A percentile compares a stretch with the other conserved stretches of the same genome.
Conservation (phyloP, 129 eudicot species). For the Flaveria sonorensis region DNA sequence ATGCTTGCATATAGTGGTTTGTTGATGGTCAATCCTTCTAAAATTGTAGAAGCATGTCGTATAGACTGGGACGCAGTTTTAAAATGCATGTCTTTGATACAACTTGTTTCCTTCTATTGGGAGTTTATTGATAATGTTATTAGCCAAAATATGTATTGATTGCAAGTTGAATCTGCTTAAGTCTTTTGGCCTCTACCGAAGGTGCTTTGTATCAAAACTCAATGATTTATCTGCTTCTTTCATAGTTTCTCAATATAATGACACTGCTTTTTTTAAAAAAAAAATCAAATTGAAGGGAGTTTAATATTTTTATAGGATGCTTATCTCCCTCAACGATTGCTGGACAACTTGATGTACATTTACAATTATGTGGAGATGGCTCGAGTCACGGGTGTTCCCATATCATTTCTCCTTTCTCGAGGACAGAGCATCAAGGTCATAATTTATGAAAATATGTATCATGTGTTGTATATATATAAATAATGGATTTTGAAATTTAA, state of each 20-base stretch:
- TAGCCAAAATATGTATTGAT: conserved; percentile 17
- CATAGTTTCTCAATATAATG: not conserved
- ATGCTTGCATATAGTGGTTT: not conserved
- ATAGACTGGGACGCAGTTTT: conserved; percentile 5
- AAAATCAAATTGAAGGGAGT: conserved; percentile 19
- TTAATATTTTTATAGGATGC: conserved; percentile 69
- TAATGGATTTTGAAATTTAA: conserved; percentile 4
- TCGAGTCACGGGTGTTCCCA: conserved; percentile 98
- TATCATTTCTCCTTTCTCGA: conserved; percentile 94
- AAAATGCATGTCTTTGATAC: not conserved
- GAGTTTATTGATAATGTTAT: not conserved
- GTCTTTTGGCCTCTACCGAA: not conserved
- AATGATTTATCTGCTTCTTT: conserved; percentile 4
- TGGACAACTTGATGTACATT: conserved; percentile 93
- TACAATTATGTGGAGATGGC: conserved; percentile 99
- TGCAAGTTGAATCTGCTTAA: conserved; percentile 4
- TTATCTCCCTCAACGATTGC: conserved; percentile 94
- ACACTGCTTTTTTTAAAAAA: not conserved
- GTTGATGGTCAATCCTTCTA: conserved; percentile 1
- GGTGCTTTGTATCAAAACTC: not conserved
- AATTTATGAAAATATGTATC: conserved; percentile 10
- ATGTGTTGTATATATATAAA: not conserved
- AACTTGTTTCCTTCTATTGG: not conserved
- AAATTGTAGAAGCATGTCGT: not conserved
- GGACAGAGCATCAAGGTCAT: conserved; percentile 98